phyloP scores from a whole-genome alignment of 306 rosid species.

The Malus fusca region DNA sequence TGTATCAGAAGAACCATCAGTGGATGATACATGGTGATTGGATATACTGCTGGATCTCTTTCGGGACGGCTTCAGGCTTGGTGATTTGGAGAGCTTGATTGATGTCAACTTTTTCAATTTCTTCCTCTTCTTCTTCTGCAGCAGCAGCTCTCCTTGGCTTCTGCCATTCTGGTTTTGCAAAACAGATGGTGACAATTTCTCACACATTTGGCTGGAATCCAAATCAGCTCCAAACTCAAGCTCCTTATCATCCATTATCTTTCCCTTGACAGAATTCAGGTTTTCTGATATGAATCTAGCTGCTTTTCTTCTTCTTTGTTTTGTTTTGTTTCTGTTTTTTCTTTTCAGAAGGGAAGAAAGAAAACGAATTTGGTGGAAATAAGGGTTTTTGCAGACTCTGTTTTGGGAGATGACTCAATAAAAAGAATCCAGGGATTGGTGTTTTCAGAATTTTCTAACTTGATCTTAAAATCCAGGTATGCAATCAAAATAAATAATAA shows the following conservation, averaged over 20 bases:
- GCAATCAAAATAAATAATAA: neutral
- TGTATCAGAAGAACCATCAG: conserved; percentile 39
- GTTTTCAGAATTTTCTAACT: neutral
- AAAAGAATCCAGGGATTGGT: neutral
- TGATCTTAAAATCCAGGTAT: neutral
- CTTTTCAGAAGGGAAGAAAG: too few relatives aligned
- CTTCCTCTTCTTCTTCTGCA: conserved; percentile 19
- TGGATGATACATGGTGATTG: conserved; percentile 22
- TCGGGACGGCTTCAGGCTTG: conserved; percentile 38
- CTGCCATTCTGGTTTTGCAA: conserved; percentile 6
- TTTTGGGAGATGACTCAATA: neutral
- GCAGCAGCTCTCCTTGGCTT: conserved; percentile 22
- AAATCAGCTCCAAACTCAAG: conserved; percentile 15
- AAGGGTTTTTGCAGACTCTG: neutral
- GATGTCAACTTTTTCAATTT: conserved; percentile 52
- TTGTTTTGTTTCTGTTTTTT: too few relatives aligned
- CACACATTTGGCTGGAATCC: conserved; percentile 14
- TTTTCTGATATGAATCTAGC: neutral
- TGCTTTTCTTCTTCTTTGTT: too few relatives aligned
- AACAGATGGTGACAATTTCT: conserved; percentile 15
- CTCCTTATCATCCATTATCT: conserved; percentile 12
- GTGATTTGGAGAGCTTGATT: conserved; percentile 45
- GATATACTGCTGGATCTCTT: conserved; percentile 25
- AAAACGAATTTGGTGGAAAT: too few relatives aligned
- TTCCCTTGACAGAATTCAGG: neutral